These are phyloP conservation scores for Theobroma cacao DNA, from an alignment of 345 rosid species.

Conservation along the genomic window DNA sequence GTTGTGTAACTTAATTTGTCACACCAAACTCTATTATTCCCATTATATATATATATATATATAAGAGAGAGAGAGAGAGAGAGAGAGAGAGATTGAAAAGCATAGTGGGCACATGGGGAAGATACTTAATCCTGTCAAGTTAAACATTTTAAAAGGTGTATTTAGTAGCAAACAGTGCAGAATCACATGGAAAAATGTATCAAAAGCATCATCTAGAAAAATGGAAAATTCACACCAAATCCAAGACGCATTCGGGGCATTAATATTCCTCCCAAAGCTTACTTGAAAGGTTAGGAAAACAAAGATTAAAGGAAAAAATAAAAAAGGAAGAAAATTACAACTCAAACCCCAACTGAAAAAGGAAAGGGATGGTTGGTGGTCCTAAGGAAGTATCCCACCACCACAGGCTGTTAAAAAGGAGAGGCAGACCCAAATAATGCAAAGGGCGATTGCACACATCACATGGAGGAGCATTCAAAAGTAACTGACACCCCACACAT, in stretches of 20 bases:
- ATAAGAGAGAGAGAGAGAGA: no score
- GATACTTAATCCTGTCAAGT: slow-evolving; percentile 16
- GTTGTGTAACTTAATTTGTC: no score
- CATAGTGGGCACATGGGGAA: slow-evolving; percentile 30
- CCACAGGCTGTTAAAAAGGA: slow-evolving; percentile 20
- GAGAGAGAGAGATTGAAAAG: slow-evolving; percentile 8
- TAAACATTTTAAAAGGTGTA: neutral
- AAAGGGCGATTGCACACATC: slow-evolving; percentile 10
- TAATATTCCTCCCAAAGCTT: slow-evolving; percentile 19
- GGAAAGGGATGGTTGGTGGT: slow-evolving; percentile 2
- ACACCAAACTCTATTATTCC: no score
- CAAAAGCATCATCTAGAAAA: neutral
- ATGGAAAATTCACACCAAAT: slow-evolving; percentile 21
- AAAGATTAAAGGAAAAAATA: neutral
- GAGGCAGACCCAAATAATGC: slow-evolving; percentile 22
- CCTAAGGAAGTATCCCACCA: slow-evolving; percentile 3
- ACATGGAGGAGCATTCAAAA: slow-evolving; percentile 33
- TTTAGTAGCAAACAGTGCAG: neutral
- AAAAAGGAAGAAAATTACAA: neutral
- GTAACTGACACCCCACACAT: slow-evolving; percentile 37
- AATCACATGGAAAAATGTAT: slow-evolving; percentile 2
- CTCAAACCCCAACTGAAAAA: neutral
- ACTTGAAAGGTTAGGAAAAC: slow-evolving; percentile 8
- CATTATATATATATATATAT: no score
- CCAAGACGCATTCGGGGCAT: slow-evolving; percentile 21